phyloP scores from a whole-genome alignment of 495 filamentous ascomycete genomes.

The Chlorociboria aeruginascens region DNA sequence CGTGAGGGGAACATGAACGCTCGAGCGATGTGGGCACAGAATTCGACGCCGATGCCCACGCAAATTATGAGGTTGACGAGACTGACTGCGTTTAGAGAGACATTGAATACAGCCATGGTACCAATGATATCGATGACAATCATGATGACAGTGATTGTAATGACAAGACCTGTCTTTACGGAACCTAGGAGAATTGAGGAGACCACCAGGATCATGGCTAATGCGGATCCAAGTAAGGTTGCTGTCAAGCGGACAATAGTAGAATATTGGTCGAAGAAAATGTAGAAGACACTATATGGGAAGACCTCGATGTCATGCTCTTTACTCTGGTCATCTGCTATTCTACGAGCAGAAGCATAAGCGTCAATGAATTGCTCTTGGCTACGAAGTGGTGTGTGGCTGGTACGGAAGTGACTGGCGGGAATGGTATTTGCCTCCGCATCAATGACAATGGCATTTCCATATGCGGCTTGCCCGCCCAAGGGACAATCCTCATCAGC shows the following conservation, averaged over 20 bases:
- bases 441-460: conserved; percentile 74
- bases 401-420: conserved; percentile 85
- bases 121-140: conserved; percentile 90
- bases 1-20: conserved; percentile 89
- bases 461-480: conserved; percentile 78
- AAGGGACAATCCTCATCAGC: conserved; percentile 76
- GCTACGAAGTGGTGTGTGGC: conserved; percentile 70
- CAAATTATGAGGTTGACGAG: conserved; percentile 97
- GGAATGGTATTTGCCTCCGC: conserved; percentile 45
- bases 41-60: conserved; percentile 91
- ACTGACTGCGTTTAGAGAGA: conserved; percentile 91
- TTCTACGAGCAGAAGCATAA: conserved; percentile 82
- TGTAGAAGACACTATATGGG: conserved; percentile 93
- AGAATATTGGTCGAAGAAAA: conserved; percentile 97
- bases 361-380: conserved; percentile 92
- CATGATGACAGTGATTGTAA: conserved; percentile 82
- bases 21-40: conserved; percentile 91
- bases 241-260: conserved; percentile 69
- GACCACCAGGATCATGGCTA: conserved; percentile 72
- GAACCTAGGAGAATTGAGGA: conserved; percentile 75
- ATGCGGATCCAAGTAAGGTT: conserved; percentile 66
- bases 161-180: conserved; percentile 63
- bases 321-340: conserved; percentile 57
- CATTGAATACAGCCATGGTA: conserved; percentile 76
- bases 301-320: conserved; percentile 68